Base-by-base conservation (phyloP, 352 stramenopile genomes). In the Peronospora destructor region DNA sequence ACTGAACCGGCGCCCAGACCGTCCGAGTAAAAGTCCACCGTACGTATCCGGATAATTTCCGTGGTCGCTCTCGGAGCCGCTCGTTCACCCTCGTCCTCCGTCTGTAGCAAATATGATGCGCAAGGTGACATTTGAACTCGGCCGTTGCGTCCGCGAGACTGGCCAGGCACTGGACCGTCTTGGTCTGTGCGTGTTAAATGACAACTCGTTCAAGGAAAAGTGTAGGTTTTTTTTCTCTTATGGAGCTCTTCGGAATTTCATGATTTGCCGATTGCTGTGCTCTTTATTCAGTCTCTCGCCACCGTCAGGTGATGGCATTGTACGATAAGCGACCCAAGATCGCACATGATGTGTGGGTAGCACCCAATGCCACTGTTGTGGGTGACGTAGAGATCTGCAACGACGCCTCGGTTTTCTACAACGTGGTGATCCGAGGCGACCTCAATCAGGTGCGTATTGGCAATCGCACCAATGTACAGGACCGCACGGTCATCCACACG, bases 391-490 rank as follows among this genome's bases (percentile, higher is more conserved):
- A 96, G 64, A 88, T 98, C 51, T 92, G 80, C 62, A 87, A 95
- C 63, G 86, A 97, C 60, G 84, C 85, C 16, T 98, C 91, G 14
- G 77, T 98, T 58, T 98, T 92, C 72, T 98, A 98, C 78, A 96
- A 97, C 69, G 86, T 96, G 25, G 84, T 98, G 44, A 91, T 98
- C 55, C 85, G 95, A 64, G 93, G 85, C 46, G 85, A 95, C 72
- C 59, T 92, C 35, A 95, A 94, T 68, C 80, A 87, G 55, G 87
- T 96, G 36, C 94, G 87, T 59, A 96, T 98, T 56, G 94, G 92
- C 43, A 95, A 97, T 71, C 84, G 90, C 45, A 97, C 93, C 28
- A 98, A 98, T 71, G 85, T 98, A 45, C 95, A 98, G 78, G 95
- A 98, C 77, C 86, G 85, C 47, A 94, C 86, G 43, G 90, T 98